Evolutionary conservation across 768 basidiomycete species (phyloP).

Genomic region (Termitomyces sp.): DNA sequence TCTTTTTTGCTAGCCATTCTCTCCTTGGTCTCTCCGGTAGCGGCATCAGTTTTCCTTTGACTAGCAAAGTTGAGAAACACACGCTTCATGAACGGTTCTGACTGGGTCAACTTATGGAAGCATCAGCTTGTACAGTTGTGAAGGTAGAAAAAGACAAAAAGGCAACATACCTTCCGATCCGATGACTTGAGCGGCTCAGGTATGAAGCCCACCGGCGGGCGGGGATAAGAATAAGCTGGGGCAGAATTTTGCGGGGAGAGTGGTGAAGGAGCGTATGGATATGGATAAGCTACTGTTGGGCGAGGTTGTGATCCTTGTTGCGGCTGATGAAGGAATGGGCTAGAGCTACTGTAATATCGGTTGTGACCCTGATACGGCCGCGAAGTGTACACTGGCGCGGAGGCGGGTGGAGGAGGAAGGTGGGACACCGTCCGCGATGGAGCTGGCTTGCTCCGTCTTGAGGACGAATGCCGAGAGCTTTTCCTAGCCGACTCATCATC

Average conservation of each 20-base stretch:
- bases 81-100: neutral
- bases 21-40: neutral
- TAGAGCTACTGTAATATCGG: neutral
- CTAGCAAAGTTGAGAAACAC: neutral
- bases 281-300: neutral
- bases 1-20: neutral
- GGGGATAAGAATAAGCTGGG: slow-evolving; percentile 1
- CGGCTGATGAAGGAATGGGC: neutral
- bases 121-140: neutral
- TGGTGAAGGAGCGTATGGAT: neutral
- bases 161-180: neutral
- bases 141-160: neutral
- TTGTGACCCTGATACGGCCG: neutral
- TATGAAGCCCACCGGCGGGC: neutral
- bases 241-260: slow-evolving; percentile 5
- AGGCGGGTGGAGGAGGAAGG: neutral
- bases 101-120: neutral
- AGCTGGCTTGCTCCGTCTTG: neutral
- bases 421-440: neutral
- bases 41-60: neutral
- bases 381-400: neutral
- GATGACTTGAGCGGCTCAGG: neutral
- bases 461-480: neutral
- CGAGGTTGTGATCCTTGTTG: neutral
- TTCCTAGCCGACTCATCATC: neutral